Evolutionary conservation across 441 rosid species (phyloP), one percentile per base, ranked within the genome.

Genomic region (Hypseocharis bilobata): DNA sequence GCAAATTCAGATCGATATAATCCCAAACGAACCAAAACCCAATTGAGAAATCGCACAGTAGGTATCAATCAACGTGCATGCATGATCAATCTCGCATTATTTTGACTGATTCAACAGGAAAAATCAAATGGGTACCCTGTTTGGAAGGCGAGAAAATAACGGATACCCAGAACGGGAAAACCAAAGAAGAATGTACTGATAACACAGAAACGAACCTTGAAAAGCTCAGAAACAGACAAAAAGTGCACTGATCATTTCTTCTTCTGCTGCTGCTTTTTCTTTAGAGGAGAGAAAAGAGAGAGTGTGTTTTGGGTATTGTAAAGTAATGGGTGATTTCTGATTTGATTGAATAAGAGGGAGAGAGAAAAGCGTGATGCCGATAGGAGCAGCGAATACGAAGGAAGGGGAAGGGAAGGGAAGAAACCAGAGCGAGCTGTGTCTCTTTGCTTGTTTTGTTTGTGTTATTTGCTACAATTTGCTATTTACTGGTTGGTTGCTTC

Each of bases 281-380:
- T 55, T 34, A 38, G 32, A 13, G 44, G 44, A 38, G 44, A 38
- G 13, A 38, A 11, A 32, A 4, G 4, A 32, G 13, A 38, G 44
- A 38, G 1, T 38, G 62, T 23, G 36, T 40, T 30, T 44, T 58
- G 17, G 66, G 6, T 16, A 42, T 32, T n/a, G n/a, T n/a, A n/a
- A n/a, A n/a, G n/a, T n/a, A 70, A 27, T 25, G 25, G 6, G 22
- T 20, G 23, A 34, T 27, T 10, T 22, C 30, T 0, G 67, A 60
- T 45, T 14, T 51, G 66, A 45, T 36, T 5, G 65, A 67, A 10
- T 1, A 19, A 65, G 72, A 36, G 70, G 36, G 63, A 44, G 88
- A 84, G 84, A 75, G 79, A 84, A 80, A 80, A 71, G 79, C 82
- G 84, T 78, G 71, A 28, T 73, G 80, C 78, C 78, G 47, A 6